These are phyloP conservation scores for Beauveria scarabaeidicola DNA, from an alignment of 2,329 filamentous ascomycete genomes.

Conservation along the genomic window DNA sequence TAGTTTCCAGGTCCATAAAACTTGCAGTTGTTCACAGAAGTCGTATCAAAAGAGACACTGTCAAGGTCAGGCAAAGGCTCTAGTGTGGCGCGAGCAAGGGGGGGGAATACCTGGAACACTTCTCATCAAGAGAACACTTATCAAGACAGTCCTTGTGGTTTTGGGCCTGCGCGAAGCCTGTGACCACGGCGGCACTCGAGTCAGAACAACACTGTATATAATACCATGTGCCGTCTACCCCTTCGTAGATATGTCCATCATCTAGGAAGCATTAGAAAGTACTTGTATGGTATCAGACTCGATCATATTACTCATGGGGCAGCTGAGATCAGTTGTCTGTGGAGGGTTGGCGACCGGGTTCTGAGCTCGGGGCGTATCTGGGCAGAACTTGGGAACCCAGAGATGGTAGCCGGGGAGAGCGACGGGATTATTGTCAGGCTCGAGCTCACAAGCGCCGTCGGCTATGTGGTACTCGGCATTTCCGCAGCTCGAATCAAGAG, in stretches of 20 bases:
- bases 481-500: not conserved
- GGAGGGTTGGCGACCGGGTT: not conserved
- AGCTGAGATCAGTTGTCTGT: not conserved
- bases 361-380: not conserved
- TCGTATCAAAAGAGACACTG: slow-evolving; percentile 3
- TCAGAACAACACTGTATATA: slow-evolving; percentile 14
- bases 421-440: not conserved
- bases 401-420: not conserved
- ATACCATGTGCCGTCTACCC: slow-evolving; percentile 15
- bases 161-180: slow-evolving; percentile 3
- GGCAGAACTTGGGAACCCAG: not conserved
- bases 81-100: not conserved
- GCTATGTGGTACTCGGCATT: not conserved
- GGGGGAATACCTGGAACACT: slow-evolving; percentile 12
- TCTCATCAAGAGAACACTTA: slow-evolving; percentile 12
- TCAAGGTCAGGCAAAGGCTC: not conserved
- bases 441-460: not conserved
- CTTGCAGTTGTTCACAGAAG: slow-evolving; percentile 12
- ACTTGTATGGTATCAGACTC: not conserved
- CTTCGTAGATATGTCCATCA: slow-evolving; percentile 14
- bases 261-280: not conserved
- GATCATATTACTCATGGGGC: not conserved
- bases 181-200: slow-evolving; percentile 7
- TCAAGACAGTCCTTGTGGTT: slow-evolving; percentile 12
- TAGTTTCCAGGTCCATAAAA: slow-evolving; percentile 13